Conservation (phyloP, 768 basidiomycete genomes). For the Termitomyces sp. region DNA sequence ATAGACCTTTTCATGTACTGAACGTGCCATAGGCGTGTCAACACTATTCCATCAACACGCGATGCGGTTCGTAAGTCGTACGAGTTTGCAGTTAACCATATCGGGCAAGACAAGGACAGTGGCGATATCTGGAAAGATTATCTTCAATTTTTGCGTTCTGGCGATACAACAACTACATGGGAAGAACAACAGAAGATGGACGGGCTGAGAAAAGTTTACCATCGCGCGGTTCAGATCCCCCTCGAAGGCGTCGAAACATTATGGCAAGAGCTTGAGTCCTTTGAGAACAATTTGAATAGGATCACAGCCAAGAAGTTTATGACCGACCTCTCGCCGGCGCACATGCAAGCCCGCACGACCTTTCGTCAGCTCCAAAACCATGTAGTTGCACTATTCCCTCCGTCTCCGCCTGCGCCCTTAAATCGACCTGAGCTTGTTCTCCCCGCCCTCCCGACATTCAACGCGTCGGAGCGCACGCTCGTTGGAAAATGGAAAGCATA, state of each 20-base stretch:
- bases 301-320: conserved; percentile 97
- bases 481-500: conserved; percentile 91
- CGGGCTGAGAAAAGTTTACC: conserved; percentile 85
- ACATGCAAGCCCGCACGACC: conserved; percentile 93
- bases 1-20: conserved; percentile 1
- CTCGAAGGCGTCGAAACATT: conserved; percentile 89
- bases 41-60: conserved; percentile 62
- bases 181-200: conserved; percentile 97
- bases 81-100: conserved; percentile 86
- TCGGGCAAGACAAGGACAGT: conserved; percentile 91
- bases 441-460: conserved; percentile 73
- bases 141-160: conserved; percentile 81
- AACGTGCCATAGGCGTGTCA: conserved; percentile 52
- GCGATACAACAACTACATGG: conserved; percentile 85
- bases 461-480: conserved; percentile 64
- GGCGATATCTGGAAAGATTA: conserved; percentile 95
- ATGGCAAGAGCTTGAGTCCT: conserved; percentile 95
- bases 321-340: conserved; percentile 84
- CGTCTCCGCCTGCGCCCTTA: conserved; percentile 25
- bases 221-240: conserved; percentile 92
- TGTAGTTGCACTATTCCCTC: conserved; percentile 60
- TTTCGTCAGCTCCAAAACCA: conserved; percentile 78
- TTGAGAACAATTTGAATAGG: conserved; percentile 86
- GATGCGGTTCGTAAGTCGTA: conserved; percentile 85
- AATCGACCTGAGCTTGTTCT: conserved; percentile 55